Conservation (phyloP, 2,329 filamentous ascomycete species). For the Botrytis porri region DNA sequence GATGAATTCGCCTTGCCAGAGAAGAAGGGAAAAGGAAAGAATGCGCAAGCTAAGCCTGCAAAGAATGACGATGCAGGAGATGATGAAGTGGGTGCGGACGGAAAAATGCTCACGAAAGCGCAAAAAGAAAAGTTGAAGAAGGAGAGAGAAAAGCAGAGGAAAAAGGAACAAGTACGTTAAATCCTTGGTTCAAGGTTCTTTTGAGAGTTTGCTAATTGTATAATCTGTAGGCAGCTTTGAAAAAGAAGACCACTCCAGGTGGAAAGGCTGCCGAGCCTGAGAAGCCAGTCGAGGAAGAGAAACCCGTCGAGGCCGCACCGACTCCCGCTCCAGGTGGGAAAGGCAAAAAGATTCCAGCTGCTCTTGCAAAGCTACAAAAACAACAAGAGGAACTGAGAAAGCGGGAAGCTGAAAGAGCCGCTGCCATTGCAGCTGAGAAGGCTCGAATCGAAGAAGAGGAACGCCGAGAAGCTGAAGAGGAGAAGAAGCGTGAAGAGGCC, state of each 20-base stretch:
- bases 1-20: conserved; percentile 78
- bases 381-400: conserved; percentile 75
- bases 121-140: conserved; percentile 99
- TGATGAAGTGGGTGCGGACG: conserved; percentile 53
- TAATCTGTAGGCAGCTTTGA: conserved; percentile 58
- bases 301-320: conserved; percentile 45
- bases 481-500: conserved; percentile 66
- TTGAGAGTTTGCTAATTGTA: conserved; percentile 19
- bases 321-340: conserved; percentile 58
- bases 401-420: conserved; percentile 61
- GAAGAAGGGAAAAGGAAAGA: conserved; percentile 70
- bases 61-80: conserved; percentile 45
- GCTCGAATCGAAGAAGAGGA: conserved; percentile 65
- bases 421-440: conserved; percentile 59
- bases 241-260: conserved; percentile 68
- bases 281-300: conserved; percentile 50
- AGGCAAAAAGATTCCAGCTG: conserved; percentile 83
- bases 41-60: conserved; percentile 46
- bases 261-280: conserved; percentile 56
- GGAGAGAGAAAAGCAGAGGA: conserved; percentile 95
- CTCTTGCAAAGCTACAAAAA: conserved; percentile 70
- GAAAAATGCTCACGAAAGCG: conserved; percentile 86
- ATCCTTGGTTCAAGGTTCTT: background rate
- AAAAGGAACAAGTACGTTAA: conserved; percentile 83
- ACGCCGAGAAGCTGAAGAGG: conserved; percentile 62